A percentile compares a stretch with the other conserved stretches of the same genome.
phyloP scores from a whole-genome alignment of 2,329 filamentous ascomycete genomes.

The Boeremia lycopersici region DNA sequence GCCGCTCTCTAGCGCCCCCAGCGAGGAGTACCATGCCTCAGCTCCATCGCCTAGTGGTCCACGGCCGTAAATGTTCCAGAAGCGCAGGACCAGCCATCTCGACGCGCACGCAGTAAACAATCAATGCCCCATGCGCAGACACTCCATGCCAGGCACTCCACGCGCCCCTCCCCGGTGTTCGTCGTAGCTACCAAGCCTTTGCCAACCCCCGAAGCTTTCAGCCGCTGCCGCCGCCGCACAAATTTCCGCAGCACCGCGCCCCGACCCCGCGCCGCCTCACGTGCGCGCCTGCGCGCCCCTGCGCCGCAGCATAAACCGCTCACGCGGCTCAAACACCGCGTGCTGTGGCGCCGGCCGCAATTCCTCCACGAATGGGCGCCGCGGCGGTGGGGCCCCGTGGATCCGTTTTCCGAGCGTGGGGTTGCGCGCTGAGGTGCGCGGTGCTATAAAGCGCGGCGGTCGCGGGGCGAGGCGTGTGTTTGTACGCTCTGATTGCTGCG shows the following conservation, averaged over 20 bases:
- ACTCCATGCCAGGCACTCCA: slow-evolving; percentile 6
- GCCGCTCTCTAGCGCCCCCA: slow-evolving; percentile 2
- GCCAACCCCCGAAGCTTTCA: slow-evolving; percentile 16
- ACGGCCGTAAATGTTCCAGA: slow-evolving; percentile 15
- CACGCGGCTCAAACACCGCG: slow-evolving; percentile 14
- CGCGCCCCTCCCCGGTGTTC: not conserved
- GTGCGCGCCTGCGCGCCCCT: not conserved
- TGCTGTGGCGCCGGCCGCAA: slow-evolving; percentile 10
- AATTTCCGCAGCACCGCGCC: not conserved
- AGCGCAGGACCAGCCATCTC: not conserved
- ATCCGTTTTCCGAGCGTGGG: slow-evolving; percentile 4
- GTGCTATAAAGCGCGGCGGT: slow-evolving; percentile 1
- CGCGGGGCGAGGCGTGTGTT: too few species aligned
- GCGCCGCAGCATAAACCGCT: slow-evolving; percentile 3
- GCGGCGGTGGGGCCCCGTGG: slow-evolving; percentile 5
- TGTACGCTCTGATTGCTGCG: too few species aligned
- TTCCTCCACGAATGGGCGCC: slow-evolving; percentile 29
- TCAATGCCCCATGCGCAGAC: not conserved
- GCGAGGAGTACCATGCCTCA: slow-evolving; percentile 1
- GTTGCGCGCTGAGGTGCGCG: not conserved
- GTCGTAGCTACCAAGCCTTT: slow-evolving; percentile 4
- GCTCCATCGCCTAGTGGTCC: slow-evolving; percentile 2
- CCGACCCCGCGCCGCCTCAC: not conserved
- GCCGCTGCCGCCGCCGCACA: too few species aligned
- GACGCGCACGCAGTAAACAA: too few species aligned